Conservation (phyloP, 345 rosid species). For the Eutrema japonicum region DNA sequence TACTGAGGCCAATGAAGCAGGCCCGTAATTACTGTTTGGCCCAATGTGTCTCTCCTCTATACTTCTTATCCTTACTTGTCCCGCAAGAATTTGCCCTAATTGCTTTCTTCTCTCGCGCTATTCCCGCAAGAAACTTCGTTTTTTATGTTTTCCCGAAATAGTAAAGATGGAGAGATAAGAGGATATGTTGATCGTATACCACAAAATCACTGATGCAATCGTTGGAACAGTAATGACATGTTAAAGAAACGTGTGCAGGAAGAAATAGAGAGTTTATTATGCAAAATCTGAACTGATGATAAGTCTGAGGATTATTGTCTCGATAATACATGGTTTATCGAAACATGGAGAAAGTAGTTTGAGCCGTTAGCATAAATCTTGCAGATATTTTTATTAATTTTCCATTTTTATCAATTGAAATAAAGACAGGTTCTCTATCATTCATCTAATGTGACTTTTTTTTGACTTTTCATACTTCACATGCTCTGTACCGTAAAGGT, state of each 20-base stretch:
- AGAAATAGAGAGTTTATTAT: conserved; percentile 61
- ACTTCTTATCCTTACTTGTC: background rate
- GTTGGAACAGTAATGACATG: background rate
- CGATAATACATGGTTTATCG: background rate
- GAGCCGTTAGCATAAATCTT: background rate
- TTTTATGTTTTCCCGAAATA: background rate
- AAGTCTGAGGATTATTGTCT: conserved; percentile 53
- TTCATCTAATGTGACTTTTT: conserved; percentile 20
- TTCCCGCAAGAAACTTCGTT: too few relatives aligned
- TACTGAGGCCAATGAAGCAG: background rate
- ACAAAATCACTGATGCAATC: background rate
- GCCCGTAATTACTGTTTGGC: background rate
- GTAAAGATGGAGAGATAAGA: background rate
- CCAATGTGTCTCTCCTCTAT: background rate
- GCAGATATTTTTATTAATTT: conserved; percentile 10
- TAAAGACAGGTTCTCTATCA: conserved; percentile 3
- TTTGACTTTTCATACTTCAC: conserved; percentile 32
- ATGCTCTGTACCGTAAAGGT: conserved; percentile 18
- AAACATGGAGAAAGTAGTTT: background rate
- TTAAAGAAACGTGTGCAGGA: conserved; percentile 51
- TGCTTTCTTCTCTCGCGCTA: background rate
- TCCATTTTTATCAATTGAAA: background rate
- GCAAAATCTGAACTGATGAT: conserved; percentile 55
- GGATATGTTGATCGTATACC: background rate
- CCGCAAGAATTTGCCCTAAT: background rate